A percentile compares a stretch with the other conserved stretches of the same genome.
Conservation (phyloP, 495 filamentous ascomycete genomes). For the Penicillium arizonense region DNA sequence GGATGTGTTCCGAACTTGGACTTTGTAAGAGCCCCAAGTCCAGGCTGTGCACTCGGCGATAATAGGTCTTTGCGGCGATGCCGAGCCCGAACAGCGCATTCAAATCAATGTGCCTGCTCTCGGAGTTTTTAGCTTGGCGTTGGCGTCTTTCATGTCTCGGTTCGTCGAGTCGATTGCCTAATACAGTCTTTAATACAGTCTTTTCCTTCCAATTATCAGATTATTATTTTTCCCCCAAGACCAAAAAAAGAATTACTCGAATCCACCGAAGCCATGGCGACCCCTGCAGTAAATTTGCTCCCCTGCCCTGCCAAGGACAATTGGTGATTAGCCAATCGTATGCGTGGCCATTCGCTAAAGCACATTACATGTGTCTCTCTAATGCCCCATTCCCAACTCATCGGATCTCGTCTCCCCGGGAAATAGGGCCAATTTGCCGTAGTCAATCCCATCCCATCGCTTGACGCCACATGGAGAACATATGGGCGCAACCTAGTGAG, state of each 20-base stretch:
- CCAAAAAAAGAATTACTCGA: neutral
- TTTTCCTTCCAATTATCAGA: neutral
- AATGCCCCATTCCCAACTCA: conserved; percentile 1
- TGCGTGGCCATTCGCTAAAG: neutral
- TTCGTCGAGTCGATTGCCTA: neutral
- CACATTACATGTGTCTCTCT: conserved; percentile 2
- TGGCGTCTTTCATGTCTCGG: conserved; percentile 12
- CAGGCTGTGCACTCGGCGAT: neutral
- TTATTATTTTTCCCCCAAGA: conserved; percentile 1
- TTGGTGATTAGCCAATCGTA: conserved; percentile 11
- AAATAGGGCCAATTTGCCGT: conserved; percentile 2
- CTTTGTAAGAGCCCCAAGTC: conserved; percentile 1
- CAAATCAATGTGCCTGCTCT: conserved; percentile 3
- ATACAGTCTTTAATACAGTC: neutral
- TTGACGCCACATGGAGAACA: conserved; percentile 10
- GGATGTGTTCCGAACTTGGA: neutral
- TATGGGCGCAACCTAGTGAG: conserved; percentile 4
- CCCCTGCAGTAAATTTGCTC: conserved; percentile 5
- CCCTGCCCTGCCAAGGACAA: conserved; percentile 6
- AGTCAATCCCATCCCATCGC: neutral
- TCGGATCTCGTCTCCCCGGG: neutral
- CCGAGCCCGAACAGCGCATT: neutral
- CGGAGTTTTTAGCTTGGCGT: conserved; percentile 7
- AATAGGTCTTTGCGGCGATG: neutral
- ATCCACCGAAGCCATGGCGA: conserved; percentile 2